Conservation (phyloP, 176 grass and related monocot genomes). For the Tillandsia leiboldiana region DNA sequence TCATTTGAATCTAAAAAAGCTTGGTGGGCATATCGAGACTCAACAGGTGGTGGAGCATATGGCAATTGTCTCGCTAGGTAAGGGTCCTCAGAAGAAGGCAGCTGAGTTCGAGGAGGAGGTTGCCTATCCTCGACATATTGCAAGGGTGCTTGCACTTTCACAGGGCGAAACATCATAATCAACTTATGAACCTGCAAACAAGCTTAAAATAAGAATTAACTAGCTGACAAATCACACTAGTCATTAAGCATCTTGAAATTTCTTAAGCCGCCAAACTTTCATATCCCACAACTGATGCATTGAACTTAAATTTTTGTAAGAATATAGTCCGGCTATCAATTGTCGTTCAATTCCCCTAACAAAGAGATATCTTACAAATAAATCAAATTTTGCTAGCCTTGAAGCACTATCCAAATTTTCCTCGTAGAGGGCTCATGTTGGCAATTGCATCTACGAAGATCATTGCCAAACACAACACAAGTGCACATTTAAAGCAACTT, state of each 20-base stretch:
- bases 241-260: conserved; percentile 5
- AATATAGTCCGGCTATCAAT: too few relatives aligned
- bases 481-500: too few relatives aligned
- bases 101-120: conserved; percentile 10
- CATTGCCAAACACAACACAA: too few relatives aligned
- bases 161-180: conserved; percentile 34
- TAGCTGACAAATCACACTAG: neutral
- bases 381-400: too few relatives aligned
- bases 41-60: conserved; percentile 9
- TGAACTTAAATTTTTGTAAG: too few relatives aligned
- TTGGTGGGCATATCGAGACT: conserved; percentile 20
- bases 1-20: neutral
- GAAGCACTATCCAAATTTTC: too few relatives aligned
- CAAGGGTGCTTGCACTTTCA: conserved; percentile 12
- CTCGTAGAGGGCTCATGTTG: too few relatives aligned
- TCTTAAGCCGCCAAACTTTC: too few relatives aligned
- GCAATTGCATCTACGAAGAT: too few relatives aligned
- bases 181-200: conserved; percentile 43
- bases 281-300: too few relatives aligned
- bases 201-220: conserved; percentile 12
- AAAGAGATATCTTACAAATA: too few relatives aligned
- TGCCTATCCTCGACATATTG: conserved; percentile 27
- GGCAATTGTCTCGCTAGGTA: conserved; percentile 17
- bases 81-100: conserved; percentile 11
- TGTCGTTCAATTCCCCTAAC: too few relatives aligned